Conservation (phyloP, 106 monocot genomes). For the Platanthera zijinensis region DNA sequence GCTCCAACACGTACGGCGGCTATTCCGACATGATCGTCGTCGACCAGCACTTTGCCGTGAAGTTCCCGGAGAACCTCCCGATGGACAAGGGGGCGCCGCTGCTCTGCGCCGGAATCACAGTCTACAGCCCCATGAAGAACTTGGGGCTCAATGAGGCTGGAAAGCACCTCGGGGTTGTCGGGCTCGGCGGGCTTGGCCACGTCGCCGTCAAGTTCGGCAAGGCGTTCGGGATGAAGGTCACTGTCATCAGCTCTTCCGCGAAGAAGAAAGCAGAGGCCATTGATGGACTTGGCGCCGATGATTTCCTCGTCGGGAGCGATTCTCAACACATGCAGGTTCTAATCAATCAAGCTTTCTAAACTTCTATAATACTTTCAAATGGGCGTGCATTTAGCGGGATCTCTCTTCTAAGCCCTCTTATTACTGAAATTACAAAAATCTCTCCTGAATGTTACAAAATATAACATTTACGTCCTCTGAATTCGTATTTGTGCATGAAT, state of each 20-base stretch:
- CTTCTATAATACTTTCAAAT: no score
- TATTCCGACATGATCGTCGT: constrained; percentile 56
- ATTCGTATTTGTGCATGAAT: no score
- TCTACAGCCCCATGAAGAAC: constrained; percentile 66
- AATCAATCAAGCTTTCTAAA: not conserved
- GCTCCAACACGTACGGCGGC: constrained; percentile 47
- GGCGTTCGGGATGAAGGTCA: constrained; percentile 75
- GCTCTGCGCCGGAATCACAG: constrained; percentile 70
- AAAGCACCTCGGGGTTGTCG: constrained; percentile 67
- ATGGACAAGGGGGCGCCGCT: constrained; percentile 63
- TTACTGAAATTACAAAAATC: no score
- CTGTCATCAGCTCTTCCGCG: constrained; percentile 58
- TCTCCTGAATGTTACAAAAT: no score
- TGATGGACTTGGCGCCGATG: constrained; percentile 52
- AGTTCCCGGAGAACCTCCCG: constrained; percentile 47
- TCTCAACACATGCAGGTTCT: constrained; percentile 46
- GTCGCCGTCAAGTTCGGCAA: constrained; percentile 77
- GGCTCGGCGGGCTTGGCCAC: constrained; percentile 73
- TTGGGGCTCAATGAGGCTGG: constrained; percentile 41
- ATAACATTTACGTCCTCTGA: no score
- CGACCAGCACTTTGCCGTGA: constrained; percentile 39
- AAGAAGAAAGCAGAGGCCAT: constrained; percentile 54
- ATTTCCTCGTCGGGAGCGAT: constrained; percentile 46
- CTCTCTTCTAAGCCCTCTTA: no score
- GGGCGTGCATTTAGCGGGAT: no score